Base-by-base conservation (phyloP, 352 stramenopile genomes). In the Phytopythium ostracodes region DNA sequence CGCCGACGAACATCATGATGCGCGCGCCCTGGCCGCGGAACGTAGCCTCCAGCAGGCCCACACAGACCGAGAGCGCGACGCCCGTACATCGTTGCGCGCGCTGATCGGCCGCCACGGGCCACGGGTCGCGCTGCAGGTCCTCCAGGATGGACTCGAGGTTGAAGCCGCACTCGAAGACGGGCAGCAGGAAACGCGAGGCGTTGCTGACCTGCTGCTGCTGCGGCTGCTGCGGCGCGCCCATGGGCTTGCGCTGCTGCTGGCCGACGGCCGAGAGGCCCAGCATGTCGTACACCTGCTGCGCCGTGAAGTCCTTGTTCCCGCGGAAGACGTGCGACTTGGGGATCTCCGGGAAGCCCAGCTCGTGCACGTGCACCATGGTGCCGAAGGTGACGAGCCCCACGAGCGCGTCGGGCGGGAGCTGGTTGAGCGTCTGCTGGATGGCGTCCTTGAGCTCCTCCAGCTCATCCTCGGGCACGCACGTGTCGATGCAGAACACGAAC, bases 321-420 rank as follows among this genome's bases (percentile, higher is more conserved):
- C 97, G 86, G 73, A 99, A 98, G n/a, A 99, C 97, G 73, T 99
- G 98, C 59, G 94, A 94, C 74, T 99, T 99, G 67, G 95, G 89
- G 67, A 98, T 91, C 59, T 98, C 92, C 2, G 93, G 82, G 73
- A 98, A 99, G 35, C 95, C 93, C 46, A 99, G 81, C 68, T 99
- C 98, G 72, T 99, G 98, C 52, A 99, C 97, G 61, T 99, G 96
- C 50, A 99, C 96, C 79, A 99, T 98, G 8, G 96, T 99, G 44
- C 98, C 98, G 76, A 98, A 99, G 31, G 98, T 99, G 50, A 99
- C 97, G 58, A 99, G 81, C 15, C 98, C 98, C 20, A 99, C 98
- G 40, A 99, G 77, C 53, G 93, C 91, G 67, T 99, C 92, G 25
- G 98, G 93, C 22, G 98, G 98, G 33, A 99, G 73, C 46, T 99